Conservation (phyloP, 2,329 filamentous ascomycete species). For the Diaporthe amygdali region DNA sequence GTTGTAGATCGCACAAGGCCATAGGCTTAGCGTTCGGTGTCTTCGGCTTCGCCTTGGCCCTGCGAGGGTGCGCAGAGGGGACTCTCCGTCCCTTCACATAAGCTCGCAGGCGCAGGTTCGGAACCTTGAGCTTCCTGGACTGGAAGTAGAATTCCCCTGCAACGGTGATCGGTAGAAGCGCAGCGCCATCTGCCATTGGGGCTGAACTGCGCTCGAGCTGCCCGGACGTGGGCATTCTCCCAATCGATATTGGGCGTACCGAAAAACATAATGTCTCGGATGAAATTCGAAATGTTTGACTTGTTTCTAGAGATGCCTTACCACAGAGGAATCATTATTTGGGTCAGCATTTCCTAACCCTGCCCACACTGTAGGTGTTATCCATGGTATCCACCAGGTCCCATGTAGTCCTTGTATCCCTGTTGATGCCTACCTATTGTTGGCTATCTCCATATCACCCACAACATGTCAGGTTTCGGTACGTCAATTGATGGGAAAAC, state of each 20-base stretch:
- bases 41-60: constrained; percentile 8
- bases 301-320: background rate
- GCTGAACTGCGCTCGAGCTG: background rate
- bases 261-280: background rate
- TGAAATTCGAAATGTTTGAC: background rate
- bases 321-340: background rate
- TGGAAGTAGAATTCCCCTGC: background rate
- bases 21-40: background rate
- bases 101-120: background rate
- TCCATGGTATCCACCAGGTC: background rate
- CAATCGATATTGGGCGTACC: background rate
- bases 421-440: background rate
- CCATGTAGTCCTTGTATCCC: background rate
- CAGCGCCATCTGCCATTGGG: background rate
- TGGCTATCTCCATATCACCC: background rate
- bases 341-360: too few relatives aligned
- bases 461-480: background rate
- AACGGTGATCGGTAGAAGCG: background rate
- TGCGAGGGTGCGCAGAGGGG: background rate
- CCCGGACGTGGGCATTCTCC: background rate
- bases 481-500: background rate
- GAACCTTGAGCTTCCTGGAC: background rate
- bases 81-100: background rate
- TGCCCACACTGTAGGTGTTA: too few relatives aligned
- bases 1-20: constrained; percentile 10